Percentiles rank a stretch among this genome's conserved stretches.
Evolutionary conservation across 306 rosid species (phyloP).

Genomic region (Cyamopsis tetragonoloba): DNA sequence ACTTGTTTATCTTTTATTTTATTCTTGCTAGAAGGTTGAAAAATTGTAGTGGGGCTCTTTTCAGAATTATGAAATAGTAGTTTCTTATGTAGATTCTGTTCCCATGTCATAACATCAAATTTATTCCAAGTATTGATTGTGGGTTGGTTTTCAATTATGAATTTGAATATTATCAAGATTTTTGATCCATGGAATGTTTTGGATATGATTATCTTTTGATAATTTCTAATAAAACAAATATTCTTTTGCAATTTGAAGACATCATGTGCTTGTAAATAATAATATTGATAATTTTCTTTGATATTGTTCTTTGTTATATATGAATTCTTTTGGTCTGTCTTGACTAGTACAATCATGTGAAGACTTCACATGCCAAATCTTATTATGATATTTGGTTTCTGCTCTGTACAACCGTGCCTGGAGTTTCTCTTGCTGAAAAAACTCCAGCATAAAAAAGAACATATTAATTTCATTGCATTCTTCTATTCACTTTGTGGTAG

Average conservation of each 20-base stretch:
- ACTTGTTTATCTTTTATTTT: constrained; percentile 4
- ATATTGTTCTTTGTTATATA: neutral
- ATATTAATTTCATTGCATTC: neutral
- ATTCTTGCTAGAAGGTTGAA: neutral
- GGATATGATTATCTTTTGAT: neutral
- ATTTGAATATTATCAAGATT: neutral
- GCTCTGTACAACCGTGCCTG: neutral
- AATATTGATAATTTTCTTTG: neutral
- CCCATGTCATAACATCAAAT: neutral
- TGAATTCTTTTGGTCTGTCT: neutral
- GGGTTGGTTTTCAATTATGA: constrained; percentile 1
- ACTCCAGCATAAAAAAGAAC: neutral
- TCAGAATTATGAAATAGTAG: neutral
- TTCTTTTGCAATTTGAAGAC: neutral
- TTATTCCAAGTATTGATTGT: neutral
- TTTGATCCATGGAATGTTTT: neutral
- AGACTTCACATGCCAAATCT: neutral
- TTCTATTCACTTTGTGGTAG: neutral
- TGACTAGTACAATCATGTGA: neutral
- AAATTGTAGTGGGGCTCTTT: neutral
- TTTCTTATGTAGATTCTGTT: neutral
- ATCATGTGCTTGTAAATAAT: neutral
- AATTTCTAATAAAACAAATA: neutral
- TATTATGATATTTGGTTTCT: constrained; percentile 3
- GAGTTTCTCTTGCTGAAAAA: neutral